Conservation (phyloP, 306 rosid genomes). For the Trichosanthes truncata region DNA sequence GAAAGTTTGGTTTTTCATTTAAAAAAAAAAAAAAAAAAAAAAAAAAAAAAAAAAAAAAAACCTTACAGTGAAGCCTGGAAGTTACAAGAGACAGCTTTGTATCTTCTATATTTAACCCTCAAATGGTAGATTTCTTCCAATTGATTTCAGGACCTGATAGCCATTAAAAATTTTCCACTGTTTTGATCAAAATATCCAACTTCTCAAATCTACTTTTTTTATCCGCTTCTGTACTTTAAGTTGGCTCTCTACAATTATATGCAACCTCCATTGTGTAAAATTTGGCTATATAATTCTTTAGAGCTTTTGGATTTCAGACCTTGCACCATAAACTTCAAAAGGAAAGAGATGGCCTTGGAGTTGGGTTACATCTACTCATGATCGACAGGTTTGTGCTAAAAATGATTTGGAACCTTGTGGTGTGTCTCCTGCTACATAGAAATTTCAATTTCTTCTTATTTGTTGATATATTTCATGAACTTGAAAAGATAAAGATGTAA, state of each 20-base stretch:
- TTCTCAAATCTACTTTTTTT: background rate
- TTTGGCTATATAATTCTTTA: background rate
- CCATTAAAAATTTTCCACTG: background rate
- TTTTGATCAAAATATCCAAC: background rate
- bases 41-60: no score
- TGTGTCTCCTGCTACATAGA: background rate
- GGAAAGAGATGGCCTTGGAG: constrained; percentile 41
- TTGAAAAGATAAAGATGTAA: background rate
- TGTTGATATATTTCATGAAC: background rate
- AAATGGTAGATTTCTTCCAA: background rate
- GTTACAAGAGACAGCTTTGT: background rate
- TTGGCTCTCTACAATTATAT: background rate
- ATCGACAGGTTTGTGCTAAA: constrained; percentile 60
- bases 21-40: no score
- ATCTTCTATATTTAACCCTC: background rate
- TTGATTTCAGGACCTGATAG: background rate
- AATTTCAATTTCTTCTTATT: background rate
- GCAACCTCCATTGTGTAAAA: background rate
- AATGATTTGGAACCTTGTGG: background rate
- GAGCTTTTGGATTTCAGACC: constrained; percentile 32
- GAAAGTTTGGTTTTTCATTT: no score
- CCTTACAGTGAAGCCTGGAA: background rate
- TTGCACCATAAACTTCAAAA: constrained; percentile 46
- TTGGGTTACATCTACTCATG: constrained; percentile 49
- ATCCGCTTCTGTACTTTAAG: background rate